A percentile compares a stretch with the other conserved stretches of the same genome.
These are phyloP conservation scores for Myxozyma neotropica DNA, from an alignment of 805 yeast species.

Conservation along the genomic window DNA sequence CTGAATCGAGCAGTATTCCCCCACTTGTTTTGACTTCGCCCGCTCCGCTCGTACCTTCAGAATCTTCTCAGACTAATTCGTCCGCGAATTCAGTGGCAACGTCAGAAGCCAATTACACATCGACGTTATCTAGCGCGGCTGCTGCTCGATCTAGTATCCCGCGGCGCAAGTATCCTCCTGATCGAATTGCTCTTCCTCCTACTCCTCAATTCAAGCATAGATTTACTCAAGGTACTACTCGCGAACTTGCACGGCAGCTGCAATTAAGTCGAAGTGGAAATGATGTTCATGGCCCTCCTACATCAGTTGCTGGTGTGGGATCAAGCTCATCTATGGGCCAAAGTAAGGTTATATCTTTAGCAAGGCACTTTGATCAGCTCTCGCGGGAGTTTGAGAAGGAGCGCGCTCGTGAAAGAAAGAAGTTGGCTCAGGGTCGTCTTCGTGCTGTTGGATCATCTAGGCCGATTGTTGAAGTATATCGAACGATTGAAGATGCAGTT, in stretches of 20 bases:
- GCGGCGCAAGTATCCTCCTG: slow-evolving; percentile 26
- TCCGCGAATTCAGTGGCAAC: background rate
- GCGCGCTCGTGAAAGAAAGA: slow-evolving; percentile 74
- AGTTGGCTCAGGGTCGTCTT: slow-evolving; percentile 58
- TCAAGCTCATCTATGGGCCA: slow-evolving; percentile 17
- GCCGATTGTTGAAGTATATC: slow-evolving; percentile 89
- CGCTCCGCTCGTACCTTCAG: background rate
- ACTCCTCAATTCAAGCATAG: slow-evolving; percentile 22
- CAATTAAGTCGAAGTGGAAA: slow-evolving; percentile 29
- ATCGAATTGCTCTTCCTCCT: slow-evolving; percentile 21
- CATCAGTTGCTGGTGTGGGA: slow-evolving; percentile 20
- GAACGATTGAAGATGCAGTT: slow-evolving; percentile 86
- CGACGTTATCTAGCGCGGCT: background rate
- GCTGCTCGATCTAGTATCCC: background rate
- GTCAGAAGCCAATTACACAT: background rate
- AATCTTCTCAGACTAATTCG: background rate
- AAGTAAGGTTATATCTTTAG: slow-evolving; percentile 43
- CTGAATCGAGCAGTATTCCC: background rate
- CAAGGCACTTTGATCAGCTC: slow-evolving; percentile 73
- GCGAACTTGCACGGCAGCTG: slow-evolving; percentile 33
- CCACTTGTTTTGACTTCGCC: background rate
- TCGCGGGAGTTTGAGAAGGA: slow-evolving; percentile 86
- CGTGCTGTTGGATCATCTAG: slow-evolving; percentile 64
- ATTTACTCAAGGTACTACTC: slow-evolving; percentile 32
- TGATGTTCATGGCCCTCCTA: slow-evolving; percentile 23